phyloP scores from a whole-genome alignment of 495 filamentous ascomycete species.

The Haplographium delicatum region DNA sequence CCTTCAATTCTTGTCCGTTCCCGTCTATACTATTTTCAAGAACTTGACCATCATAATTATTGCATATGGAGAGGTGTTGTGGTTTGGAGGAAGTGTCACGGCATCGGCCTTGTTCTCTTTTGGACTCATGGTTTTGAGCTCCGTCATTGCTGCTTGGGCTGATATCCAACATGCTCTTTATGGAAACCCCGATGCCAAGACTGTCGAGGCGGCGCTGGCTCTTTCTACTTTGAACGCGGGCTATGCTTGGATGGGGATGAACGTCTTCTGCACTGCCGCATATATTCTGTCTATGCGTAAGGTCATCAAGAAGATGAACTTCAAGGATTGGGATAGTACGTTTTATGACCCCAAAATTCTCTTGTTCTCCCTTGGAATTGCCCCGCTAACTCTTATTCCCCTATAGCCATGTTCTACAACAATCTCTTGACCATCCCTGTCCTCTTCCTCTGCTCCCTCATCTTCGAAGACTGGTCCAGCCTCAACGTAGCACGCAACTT shows the following conservation, averaged over 20 bases:
- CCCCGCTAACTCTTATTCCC: slow-evolving; percentile 31
- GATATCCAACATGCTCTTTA: slow-evolving; percentile 87
- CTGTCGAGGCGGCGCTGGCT: slow-evolving; percentile 59
- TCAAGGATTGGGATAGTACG: slow-evolving; percentile 99
- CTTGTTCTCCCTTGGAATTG: no score
- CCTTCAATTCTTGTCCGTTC: slow-evolving; percentile 92
- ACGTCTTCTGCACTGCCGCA: slow-evolving; percentile 90
- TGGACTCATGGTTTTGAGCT: slow-evolving; percentile 94
- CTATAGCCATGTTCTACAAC: slow-evolving; percentile 99
- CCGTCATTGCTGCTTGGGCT: slow-evolving; percentile 93
- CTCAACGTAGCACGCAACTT: slow-evolving; percentile 85
- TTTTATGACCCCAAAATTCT: slow-evolving; percentile 13
- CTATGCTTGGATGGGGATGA: slow-evolving; percentile 97
- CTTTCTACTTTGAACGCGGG: slow-evolving; percentile 91
- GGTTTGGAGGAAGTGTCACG: slow-evolving; percentile 95
- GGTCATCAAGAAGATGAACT: slow-evolving; percentile 98
- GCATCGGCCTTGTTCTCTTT: slow-evolving; percentile 89
- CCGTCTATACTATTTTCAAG: slow-evolving; percentile 99
- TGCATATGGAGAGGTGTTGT: slow-evolving; percentile 96
- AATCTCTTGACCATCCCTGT: slow-evolving; percentile 96
- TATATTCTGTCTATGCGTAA: slow-evolving; percentile 95
- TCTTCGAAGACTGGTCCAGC: slow-evolving; percentile 88
- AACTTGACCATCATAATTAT: slow-evolving; percentile 99
- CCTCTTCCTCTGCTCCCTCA: slow-evolving; percentile 72
- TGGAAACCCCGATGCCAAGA: slow-evolving; percentile 36